Base-by-base conservation (phyloP, 352 stramenopile species). In the Globisporangium camurandrum region DNA sequence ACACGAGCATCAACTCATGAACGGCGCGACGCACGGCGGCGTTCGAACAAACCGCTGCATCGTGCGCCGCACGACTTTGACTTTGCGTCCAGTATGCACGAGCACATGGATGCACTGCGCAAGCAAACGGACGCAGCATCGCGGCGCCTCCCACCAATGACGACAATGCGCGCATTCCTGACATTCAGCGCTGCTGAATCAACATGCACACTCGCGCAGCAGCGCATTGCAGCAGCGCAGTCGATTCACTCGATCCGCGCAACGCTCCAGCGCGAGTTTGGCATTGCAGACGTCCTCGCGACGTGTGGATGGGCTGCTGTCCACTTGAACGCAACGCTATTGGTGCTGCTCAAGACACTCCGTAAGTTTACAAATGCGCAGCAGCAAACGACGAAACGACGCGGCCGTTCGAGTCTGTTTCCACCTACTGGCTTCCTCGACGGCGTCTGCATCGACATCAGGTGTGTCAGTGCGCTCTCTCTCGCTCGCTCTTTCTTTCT, bases 281-380 rank as follows among this genome's bases (percentile, higher is more conserved):
- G 66, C 0, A 44, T 86, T 24, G 44, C 60, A 2, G 66, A 84
- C 31, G 49, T 86, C 20, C 11, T 57, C 19, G 71, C 62, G 26
- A 81, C 69, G 43, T 86, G 75, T 22, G 71, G 68, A 10, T 86
- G 75, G 75, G 70, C 71, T 19, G 70, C 75, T 0, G 50, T 84
- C 39, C 71, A 77, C n/a, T 49, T 86, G 19, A 84, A 84, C 24
- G 71, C 67, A 45, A 76, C 71, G 14, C 44, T 73, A 12, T 74
- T 86, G 67, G 69, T 73, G 40, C 60, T 86, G 39, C 60, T 79
- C 14, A 70, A 83, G 51, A 83, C 67, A 5, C 57, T 86, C 6
- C 71, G 71, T 28, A 78, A 83, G 51, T 75, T 67, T 36, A 49
- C 50, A 10, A 46, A 46, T n/a, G 59, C 60, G 11, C 69, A 77